Conservation (phyloP, 108 stramenopile species). For the Cylindrotheca closterium region DNA sequence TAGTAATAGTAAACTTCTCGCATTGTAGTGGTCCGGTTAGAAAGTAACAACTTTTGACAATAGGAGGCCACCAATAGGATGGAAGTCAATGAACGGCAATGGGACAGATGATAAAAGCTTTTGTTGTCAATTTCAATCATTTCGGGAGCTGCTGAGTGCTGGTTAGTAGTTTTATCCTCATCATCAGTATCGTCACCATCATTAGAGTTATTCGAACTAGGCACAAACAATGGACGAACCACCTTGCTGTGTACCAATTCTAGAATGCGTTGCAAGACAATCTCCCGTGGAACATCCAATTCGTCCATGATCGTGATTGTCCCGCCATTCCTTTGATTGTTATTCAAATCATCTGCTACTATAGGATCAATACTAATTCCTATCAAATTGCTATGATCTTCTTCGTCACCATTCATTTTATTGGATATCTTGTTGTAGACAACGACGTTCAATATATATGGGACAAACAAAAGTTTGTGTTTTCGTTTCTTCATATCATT, state of each 20-base stretch:
- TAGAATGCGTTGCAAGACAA: not conserved
- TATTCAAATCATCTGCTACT: not conserved
- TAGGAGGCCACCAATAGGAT: slow-evolving; percentile 63
- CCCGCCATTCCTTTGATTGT: not conserved
- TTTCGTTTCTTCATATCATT: no score
- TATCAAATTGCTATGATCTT: no score
- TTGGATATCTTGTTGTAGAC: no score
- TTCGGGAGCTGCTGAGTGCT: no score
- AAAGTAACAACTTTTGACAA: slow-evolving; percentile 57
- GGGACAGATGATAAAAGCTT: slow-evolving; percentile 31
- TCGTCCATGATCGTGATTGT: no score
- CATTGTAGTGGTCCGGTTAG: slow-evolving; percentile 68
- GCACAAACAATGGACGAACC: not conserved
- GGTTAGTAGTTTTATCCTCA: no score
- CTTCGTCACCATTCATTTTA: no score
- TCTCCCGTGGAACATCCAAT: not conserved
- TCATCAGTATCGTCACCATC: no score
- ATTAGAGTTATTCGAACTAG: not conserved
- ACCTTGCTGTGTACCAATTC: not conserved
- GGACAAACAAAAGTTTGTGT: no score
- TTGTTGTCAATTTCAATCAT: slow-evolving; percentile 5
- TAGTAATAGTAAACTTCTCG: slow-evolving; percentile 86
- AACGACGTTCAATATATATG: no score
- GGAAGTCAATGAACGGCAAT: slow-evolving; percentile 56
- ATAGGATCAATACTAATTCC: no score